phyloP scores from a whole-genome alignment of 176 grass and related monocot genomes.

The Coix lacrymajobi region DNA sequence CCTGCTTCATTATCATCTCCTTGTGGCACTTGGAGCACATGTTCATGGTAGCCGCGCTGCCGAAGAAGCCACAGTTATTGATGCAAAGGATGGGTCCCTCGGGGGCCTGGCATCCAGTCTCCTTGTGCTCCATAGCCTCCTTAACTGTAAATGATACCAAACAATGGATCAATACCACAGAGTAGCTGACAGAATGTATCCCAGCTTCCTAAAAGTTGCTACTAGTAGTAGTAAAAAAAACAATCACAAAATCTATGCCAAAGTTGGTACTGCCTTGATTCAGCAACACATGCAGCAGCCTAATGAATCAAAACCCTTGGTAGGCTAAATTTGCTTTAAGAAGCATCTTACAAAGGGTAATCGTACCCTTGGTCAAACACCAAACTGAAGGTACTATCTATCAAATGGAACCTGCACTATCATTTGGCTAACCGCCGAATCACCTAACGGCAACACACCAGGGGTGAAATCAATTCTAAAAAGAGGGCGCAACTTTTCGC shows the following conservation, averaged over 20 bases:
- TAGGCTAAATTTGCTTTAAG: not conserved
- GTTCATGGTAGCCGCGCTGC: slow-evolving; percentile 76
- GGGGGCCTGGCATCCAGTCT: slow-evolving; percentile 73
- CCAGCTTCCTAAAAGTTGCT: not conserved
- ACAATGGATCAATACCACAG: not conserved
- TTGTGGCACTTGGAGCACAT: slow-evolving; percentile 99
- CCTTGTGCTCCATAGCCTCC: slow-evolving; percentile 80
- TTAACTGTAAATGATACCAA: slow-evolving; percentile 28
- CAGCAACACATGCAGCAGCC: not conserved
- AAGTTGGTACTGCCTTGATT: not conserved
- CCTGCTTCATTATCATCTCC: slow-evolving; percentile 71
- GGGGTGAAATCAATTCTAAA: slow-evolving; percentile 13
- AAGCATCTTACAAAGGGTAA: not conserved
- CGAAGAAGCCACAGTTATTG: slow-evolving; percentile 97
- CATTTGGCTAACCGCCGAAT: slow-evolving; percentile 27
- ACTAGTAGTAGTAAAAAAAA: not conserved
- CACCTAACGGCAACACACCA: slow-evolving; percentile 8
- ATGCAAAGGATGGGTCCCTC: slow-evolving; percentile 91
- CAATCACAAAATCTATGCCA: not conserved
- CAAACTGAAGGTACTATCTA: not conserved
- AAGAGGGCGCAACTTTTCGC: slow-evolving; percentile 32
- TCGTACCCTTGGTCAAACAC: slow-evolving; percentile 4
- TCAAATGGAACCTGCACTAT: not conserved
- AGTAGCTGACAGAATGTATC: not conserved
- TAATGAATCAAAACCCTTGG: not conserved